Evolutionary conservation across 768 basidiomycete species (phyloP).

Genomic region (Leucocoprinus leucothites): DNA sequence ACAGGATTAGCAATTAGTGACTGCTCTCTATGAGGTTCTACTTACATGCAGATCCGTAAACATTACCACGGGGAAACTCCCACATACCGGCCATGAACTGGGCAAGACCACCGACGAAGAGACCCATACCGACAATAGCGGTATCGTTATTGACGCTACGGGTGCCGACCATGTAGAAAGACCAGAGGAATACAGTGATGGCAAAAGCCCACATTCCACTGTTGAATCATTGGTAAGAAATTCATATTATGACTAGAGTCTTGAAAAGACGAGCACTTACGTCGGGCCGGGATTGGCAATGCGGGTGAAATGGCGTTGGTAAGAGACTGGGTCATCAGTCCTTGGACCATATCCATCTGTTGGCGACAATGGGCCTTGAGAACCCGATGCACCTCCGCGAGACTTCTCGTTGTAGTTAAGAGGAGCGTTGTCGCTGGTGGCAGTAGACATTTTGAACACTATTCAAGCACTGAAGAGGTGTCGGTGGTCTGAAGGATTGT

Average conservation of each 20-base stretch:
- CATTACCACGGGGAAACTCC: constrained; percentile 48
- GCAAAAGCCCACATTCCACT: constrained; percentile 60
- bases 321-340: constrained; percentile 15
- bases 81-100: constrained; percentile 70
- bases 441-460: background rate
- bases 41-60: constrained; percentile 51
- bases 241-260: background rate
- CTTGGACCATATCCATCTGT: constrained; percentile 12
- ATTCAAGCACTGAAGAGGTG: background rate
- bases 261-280: constrained; percentile 2
- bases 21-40: background rate
- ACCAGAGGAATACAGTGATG: constrained; percentile 57
- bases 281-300: constrained; percentile 15
- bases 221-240: background rate
- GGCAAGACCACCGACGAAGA: constrained; percentile 60
- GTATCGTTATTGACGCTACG: constrained; percentile 38
- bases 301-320: constrained; percentile 15
- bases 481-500: background rate
- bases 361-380: constrained; percentile 13
- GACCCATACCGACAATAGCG: constrained; percentile 58
- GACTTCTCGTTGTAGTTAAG: constrained; percentile 8
- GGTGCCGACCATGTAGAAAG: constrained; percentile 45
- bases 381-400: constrained; percentile 9
- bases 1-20: background rate
- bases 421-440: constrained; percentile 4